Evolutionary conservation across 495 filamentous ascomycete species (phyloP), one percentile per base, ranked within the genome.

Genomic region (Chaetomium cochliodes): DNA sequence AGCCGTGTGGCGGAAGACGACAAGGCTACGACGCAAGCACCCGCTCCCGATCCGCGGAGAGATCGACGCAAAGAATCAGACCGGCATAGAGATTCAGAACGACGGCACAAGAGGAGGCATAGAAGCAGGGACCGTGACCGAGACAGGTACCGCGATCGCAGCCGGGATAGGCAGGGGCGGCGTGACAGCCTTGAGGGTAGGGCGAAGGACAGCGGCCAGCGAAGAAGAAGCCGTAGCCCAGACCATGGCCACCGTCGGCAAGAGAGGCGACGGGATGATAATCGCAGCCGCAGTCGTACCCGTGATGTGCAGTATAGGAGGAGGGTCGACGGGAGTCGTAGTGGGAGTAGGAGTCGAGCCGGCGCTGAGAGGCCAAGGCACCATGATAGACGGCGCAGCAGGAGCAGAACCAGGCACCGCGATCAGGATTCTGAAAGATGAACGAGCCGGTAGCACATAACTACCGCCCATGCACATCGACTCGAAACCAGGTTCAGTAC

Each of bases 81-180:
- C 30, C 58, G 71, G 30, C 62, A 69, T 28, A 47, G 59, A 72
- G 77, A 62, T 72, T 74, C 66, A 72, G 71, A 71, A 18, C 60
- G 64, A 30, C 56, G 71, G 30, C 60, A 64, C 23, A 56, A 44
- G 42, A 62, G 63, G n/a, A 58, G 61, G 51, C 59, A 67, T 22
- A 56, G 65, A n/a, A 69, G 60, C 41, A 46, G 60, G 39, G 64
- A 72, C 7, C 49, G 70, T 2, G 65, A 69, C 18, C 49, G 57
- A 16, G 65, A 67, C 5, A 68, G 69, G 23, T 63, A 71, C 42
- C 65, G 74, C 12, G 73, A 77, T 60, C 63, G 72, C 18, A 79
- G 75, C 58, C 74, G 73, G 46, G 81, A 76, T 58, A 72, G 73
- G 37, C 76, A 80, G 30, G 63, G 75, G 52, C 66, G 69, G 49